Evolutionary conservation across 768 basidiomycete genomes (phyloP), one percentile per base, ranked within the genome.

Genomic region (Russula virescens): DNA sequence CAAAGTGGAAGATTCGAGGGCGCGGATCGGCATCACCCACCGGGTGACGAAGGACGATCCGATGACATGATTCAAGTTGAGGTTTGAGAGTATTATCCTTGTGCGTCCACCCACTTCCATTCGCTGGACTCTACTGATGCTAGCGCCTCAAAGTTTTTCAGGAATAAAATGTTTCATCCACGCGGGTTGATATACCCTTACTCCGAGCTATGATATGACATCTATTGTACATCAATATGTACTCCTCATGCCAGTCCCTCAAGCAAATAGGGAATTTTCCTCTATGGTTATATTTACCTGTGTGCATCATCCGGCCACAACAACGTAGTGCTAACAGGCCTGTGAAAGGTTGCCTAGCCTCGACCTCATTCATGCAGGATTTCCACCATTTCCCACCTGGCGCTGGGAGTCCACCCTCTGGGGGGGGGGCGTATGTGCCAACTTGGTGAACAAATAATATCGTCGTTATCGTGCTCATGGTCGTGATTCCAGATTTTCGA

Each of bases 31-130:
- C 55, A 89, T 86, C 79, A 74, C 78, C 61, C 96, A 99, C 81
- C 86, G 87, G 26, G 58, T 59, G 40, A 51, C 26, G n/a, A 59
- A 59, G 49, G 58, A 59, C 2, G 58, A 59, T 35, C 92, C 93
- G 66, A 88, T 93, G 88, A 79, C 88, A 67, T 98, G 96, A 95
- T 98, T 95, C 93, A 98, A 98, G 86, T 91, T 94, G 79, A 83
- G 95, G 71, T 98, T 96, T 83, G 94, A 98, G 75, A 94, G 94
- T 80, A 94, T 96, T 76, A 94, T 98, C 79, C 77, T 92, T 75
- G 91, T 93, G 72, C 68, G 88, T 79, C 38, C 26, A n/a, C 31
- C n/a, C 28, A 18, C 4, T 59, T 51, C 26, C 28, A 38, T 8
- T 42, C 5, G 4, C n/a, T 23, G 34, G 38, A 16, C 13, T 18